Percentiles rank a stretch among this genome's conserved stretches.
Conservation (phyloP, 1,284 basidiomycete species). For the Rugosomyces carneus region DNA sequence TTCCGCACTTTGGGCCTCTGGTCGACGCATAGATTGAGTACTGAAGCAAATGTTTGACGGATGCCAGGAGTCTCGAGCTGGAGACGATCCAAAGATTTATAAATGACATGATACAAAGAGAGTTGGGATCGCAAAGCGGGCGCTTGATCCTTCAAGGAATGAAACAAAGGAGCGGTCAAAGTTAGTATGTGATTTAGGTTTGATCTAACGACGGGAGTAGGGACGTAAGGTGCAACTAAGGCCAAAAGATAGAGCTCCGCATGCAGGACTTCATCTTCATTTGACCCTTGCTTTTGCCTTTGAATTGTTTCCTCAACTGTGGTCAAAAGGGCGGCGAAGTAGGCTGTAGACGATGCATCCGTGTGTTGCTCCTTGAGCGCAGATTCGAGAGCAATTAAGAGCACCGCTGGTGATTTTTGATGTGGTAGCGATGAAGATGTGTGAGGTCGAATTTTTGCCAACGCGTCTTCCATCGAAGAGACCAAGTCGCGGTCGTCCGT, state of each 20-base stretch:
- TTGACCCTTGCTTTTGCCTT: conserved; percentile 53
- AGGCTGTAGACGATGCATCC: conserved; percentile 73
- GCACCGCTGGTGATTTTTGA: conserved; percentile 87
- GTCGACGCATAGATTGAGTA: conserved; percentile 83
- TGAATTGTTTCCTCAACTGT: conserved; percentile 72
- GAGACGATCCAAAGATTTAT: conserved; percentile 62
- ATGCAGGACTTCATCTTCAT: conserved; percentile 79
- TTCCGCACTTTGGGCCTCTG: conserved; percentile 91
- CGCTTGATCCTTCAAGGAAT: conserved; percentile 56
- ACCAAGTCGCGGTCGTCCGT: background rate
- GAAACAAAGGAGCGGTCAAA: conserved; percentile 77
- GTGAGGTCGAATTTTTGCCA: conserved; percentile 88
- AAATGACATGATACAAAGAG: conserved; percentile 64
- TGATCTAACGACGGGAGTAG: conserved; percentile 66
- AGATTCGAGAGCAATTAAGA: conserved; percentile 85
- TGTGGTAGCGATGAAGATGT: conserved; percentile 77
- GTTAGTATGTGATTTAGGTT: conserved; percentile 59
- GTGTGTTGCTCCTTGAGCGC: conserved; percentile 78
- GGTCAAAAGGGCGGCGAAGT: conserved; percentile 83
- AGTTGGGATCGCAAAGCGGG: conserved; percentile 71
- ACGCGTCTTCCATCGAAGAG: conserved; percentile 48
- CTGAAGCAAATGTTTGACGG: conserved; percentile 71
- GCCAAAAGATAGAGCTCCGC: conserved; percentile 89
- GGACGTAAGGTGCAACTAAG: conserved; percentile 69
- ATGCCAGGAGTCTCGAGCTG: conserved; percentile 66